Evolutionary conservation across 495 filamentous ascomycete genomes (phyloP), one percentile per base, ranked within the genome.

Genomic region (Penicillium herquei): DNA sequence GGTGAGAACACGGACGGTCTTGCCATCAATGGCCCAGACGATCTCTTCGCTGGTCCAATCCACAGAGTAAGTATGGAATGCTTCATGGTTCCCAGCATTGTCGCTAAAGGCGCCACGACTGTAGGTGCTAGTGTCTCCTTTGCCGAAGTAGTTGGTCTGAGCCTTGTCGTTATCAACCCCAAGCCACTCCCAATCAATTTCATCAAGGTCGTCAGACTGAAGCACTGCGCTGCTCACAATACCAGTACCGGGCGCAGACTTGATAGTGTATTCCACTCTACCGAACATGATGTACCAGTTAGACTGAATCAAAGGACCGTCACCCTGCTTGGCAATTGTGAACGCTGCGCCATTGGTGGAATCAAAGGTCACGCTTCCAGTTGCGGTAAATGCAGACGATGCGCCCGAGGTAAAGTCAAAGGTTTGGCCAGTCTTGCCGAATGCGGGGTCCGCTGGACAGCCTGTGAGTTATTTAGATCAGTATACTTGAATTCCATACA

Each of bases 101-200:
- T 73, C 63, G 62, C 85, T 79, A 62, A 78, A 82, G 21, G 76
- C 76, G 49, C 81, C 88, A 16, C 86, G 83, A 64, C 85, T 83
- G 68, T 81, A 88, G 32, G 77, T 76, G 7, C 73, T 78, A 41
- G 90, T 91, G 56, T 82, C 69, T 37, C 90, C 90, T 68, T 94
- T 93, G 62, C 91, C 90, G 59, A 91, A 96, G 65, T 91, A 96
- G 73, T 95, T 95, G 74, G 78, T 92, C 62, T 89, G 83, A 13
- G 83, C 88, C 21, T 78, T 65, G 42, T 73, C 76, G 40, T 71
- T 67, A 60, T 90, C 83, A 31, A 79, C 83, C 44, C 90, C 88
- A 16, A 90, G 79, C 75, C 89, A 92, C 67, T 93, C 91, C 87
- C 87, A 93, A 69, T 96, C 92, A 52, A 96, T 87, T 66, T 96